Conservation (phyloP, 192 early-diverging fungal genomes). For the Linnemannia schmuckeri region DNA sequence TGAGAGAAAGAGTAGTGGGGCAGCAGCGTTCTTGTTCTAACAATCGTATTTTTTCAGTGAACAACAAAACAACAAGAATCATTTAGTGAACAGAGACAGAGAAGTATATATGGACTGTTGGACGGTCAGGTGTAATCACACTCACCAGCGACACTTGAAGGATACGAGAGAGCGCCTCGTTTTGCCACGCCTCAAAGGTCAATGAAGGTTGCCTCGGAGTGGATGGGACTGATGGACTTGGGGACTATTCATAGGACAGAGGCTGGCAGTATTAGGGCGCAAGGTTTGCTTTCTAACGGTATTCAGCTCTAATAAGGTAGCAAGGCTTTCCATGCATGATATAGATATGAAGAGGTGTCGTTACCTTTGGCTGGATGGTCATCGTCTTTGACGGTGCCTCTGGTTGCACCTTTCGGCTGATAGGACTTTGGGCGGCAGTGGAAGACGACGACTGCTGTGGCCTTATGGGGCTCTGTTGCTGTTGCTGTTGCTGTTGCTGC, state of each 20-base stretch:
- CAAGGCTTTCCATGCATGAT: not conserved
- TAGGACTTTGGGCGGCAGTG: constrained; percentile 5
- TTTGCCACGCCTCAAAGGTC: constrained; percentile 84
- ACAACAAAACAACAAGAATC: not conserved
- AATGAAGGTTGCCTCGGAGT: constrained; percentile 52
- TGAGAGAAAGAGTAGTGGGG: constrained; percentile 31
- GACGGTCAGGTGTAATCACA: not conserved
- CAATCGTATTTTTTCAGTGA: not conserved
- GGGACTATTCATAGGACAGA: not conserved
- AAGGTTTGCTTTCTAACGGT: no score
- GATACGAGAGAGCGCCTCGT: constrained; percentile 82
- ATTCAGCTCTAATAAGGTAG: no score
- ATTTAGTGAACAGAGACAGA: not conserved
- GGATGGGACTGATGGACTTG: constrained; percentile 17
- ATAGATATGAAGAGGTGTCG: not conserved
- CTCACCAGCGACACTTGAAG: constrained; percentile 84
- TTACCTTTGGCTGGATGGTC: constrained; percentile 12
- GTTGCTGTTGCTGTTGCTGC: constrained; percentile 16
- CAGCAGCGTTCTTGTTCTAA: constrained; percentile 41
- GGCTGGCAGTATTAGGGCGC: not conserved
- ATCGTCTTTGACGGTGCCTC: not conserved
- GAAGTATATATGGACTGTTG: not conserved
- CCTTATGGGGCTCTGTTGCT: not conserved
- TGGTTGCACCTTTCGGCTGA: constrained; percentile 7
- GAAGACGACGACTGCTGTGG: constrained; percentile 9